These are phyloP conservation scores for Monosporascus cannonballus DNA, from an alignment of 2,329 filamentous ascomycete genomes.

Conservation along the genomic window DNA sequence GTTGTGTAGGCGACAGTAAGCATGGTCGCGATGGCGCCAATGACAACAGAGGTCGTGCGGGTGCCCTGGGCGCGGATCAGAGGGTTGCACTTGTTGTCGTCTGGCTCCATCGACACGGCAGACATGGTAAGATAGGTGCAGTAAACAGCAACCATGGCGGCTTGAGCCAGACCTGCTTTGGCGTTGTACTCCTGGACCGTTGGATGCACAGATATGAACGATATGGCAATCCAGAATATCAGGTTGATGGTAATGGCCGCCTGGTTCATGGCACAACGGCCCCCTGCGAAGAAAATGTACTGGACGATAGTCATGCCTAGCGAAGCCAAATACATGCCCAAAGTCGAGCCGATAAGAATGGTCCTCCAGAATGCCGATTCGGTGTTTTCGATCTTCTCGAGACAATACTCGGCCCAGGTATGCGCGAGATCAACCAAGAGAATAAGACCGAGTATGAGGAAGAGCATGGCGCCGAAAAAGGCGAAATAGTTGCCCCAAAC, in stretches of 20 bases:
- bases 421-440: slow-evolving; percentile 92
- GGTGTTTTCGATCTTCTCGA: slow-evolving; percentile 84
- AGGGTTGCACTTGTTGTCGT: slow-evolving; percentile 89
- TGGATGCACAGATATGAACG: slow-evolving; percentile 82
- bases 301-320: slow-evolving; percentile 93
- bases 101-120: slow-evolving; percentile 96
- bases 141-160: slow-evolving; percentile 94
- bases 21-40: slow-evolving; percentile 94
- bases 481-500: slow-evolving; percentile 95
- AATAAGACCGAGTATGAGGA: slow-evolving; percentile 86
- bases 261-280: slow-evolving; percentile 90
- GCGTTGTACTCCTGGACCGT: slow-evolving; percentile 86
- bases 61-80: slow-evolving; percentile 80
- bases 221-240: slow-evolving; percentile 73
- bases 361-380: slow-evolving; percentile 82
- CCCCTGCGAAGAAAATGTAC: slow-evolving; percentile 89
- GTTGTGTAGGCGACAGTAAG: slow-evolving; percentile 96
- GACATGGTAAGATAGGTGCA: slow-evolving; percentile 99
- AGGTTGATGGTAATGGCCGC: slow-evolving; percentile 93
- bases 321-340: slow-evolving; percentile 88
- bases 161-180: slow-evolving; percentile 91
- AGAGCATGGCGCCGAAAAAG: slow-evolving; percentile 81
- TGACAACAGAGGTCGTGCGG: slow-evolving; percentile 80
- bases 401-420: slow-evolving; percentile 94
- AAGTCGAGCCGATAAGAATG: slow-evolving; percentile 82